Evolutionary conservation across 139 green algal species (phyloP).

Genomic region (Spirogloea muscicola): DNA sequence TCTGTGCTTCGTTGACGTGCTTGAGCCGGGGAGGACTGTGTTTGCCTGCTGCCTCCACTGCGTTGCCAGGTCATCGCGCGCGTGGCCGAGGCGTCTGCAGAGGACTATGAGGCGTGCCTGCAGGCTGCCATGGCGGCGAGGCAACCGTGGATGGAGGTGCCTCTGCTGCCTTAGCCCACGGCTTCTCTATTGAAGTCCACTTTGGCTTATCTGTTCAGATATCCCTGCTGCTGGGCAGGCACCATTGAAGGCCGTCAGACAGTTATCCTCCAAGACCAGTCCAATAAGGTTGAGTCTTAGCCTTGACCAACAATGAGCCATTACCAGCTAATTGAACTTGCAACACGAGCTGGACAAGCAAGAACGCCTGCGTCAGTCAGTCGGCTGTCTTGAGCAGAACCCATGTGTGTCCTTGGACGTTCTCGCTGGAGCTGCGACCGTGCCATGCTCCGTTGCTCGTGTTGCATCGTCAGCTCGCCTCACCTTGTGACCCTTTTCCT

Average conservation of each 20-base stretch:
- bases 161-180: too few species aligned
- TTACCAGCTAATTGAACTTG: too few species aligned
- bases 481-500: too few species aligned
- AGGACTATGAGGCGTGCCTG: constrained; percentile 23
- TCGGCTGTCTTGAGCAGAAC: too few species aligned
- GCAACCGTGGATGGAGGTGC: constrained; percentile 12
- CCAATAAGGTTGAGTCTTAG: background rate
- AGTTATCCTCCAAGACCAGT: background rate
- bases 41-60: background rate
- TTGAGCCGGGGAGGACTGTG: background rate
- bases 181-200: background rate
- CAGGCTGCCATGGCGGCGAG: constrained; percentile 6
- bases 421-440: too few species aligned
- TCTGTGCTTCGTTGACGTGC: background rate
- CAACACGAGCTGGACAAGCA: too few species aligned
- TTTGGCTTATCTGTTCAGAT: background rate
- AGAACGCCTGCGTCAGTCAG: too few species aligned
- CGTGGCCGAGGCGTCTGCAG: constrained; percentile 10
- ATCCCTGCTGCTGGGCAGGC: background rate
- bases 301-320: too few species aligned
- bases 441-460: too few species aligned
- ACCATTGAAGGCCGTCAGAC: too few species aligned
- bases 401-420: too few species aligned
- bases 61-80: constrained; percentile 15
- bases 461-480: too few species aligned